Base-by-base conservation (phyloP, 331 rosid species). In the Acacia pycnantha region DNA sequence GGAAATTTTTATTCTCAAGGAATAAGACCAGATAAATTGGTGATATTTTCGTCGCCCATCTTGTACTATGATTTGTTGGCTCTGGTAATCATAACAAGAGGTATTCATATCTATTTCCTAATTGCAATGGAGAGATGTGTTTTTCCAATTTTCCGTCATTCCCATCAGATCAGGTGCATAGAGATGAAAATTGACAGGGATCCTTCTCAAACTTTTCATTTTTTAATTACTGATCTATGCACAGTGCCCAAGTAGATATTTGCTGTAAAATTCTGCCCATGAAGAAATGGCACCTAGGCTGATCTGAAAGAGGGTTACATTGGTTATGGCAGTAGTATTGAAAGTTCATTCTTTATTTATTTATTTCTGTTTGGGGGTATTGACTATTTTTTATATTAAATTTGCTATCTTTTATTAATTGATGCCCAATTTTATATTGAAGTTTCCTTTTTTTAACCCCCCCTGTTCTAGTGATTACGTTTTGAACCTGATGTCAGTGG, bases 101-200 rank as follows among this genome's bases (percentile, higher is more conserved):
- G 13, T 74, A 37, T 82, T 68, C 70, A 48, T 83, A 72, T 77
- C 75, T 56, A 51, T 37, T 67, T 74, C 76, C 75, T 74, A 64
- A 68, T 66, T 66, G 81, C 59, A 74, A 75, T 56, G 53, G 40
- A 50, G 44, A 54, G 78, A 73, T 54, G 53, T 64, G 31, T 19
- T 56, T 73, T 46, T 83, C 33, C 70, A 50, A n/a, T 78, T 66
- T 72, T 73, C 24, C 21, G 40, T 53, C 54, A 75, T 78, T 72
- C 76, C 8, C 37, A 50, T 29, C 44, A 24, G 64, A 50, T 29
- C 44, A 24, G 64, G 22, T 56, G 5, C 33, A 74, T 26, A 11
- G 70, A 35, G 44, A 72, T 78, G 48, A 53, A 64, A 79, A 51
- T 64, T 41, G 68, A 54, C 33, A 33, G 64, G 73, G 50, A 44